Percentiles rank a stretch among this genome's conserved stretches.
Conservation (phyloP, 2,329 filamentous ascomycete genomes). For the Aspergillus vadensis region DNA sequence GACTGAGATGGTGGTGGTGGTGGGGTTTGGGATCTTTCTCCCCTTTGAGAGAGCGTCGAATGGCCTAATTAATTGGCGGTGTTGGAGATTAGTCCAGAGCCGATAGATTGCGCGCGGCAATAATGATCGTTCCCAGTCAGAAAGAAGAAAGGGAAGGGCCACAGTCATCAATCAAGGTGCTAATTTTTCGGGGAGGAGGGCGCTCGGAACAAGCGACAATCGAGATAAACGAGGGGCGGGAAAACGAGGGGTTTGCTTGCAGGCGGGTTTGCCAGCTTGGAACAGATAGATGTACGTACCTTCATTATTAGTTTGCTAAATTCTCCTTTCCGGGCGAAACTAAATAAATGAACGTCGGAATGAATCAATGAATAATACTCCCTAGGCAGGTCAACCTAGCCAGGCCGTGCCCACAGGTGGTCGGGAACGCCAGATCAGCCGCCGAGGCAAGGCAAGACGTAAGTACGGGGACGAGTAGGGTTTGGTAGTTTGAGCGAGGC, state of each 20-base stretch:
- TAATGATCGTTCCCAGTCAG: not conserved
- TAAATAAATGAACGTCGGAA: not conserved
- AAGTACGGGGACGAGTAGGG: not conserved
- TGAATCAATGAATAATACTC: not conserved
- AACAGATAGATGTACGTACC: conserved; percentile 15
- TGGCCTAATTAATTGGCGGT: conserved; percentile 56
- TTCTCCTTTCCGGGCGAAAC: not conserved
- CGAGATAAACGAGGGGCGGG: conserved; percentile 22
- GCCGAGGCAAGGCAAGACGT: not conserved
- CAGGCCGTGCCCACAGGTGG: not conserved
- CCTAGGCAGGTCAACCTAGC: conserved; percentile 1
- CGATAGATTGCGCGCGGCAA: not conserved
- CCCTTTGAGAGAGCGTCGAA: conserved; percentile 87
- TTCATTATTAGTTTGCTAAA: conserved; percentile 22
- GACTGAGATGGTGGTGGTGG: conserved; percentile 23
- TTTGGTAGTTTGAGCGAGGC: not conserved
- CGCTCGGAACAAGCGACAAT: conserved; percentile 23
- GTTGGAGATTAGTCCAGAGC: not conserved
- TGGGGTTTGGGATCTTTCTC: conserved; percentile 69
- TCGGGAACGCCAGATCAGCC: not conserved
- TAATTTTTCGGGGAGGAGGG: conserved; percentile 10
- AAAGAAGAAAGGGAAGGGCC: not conserved
- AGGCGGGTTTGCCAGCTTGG: not conserved
- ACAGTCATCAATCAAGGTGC: conserved; percentile 1
- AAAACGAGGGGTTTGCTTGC: conserved; percentile 15